Evolutionary conservation across 2,329 filamentous ascomycete species (phyloP).

Genomic region (Aspergillus tubingensis): DNA sequence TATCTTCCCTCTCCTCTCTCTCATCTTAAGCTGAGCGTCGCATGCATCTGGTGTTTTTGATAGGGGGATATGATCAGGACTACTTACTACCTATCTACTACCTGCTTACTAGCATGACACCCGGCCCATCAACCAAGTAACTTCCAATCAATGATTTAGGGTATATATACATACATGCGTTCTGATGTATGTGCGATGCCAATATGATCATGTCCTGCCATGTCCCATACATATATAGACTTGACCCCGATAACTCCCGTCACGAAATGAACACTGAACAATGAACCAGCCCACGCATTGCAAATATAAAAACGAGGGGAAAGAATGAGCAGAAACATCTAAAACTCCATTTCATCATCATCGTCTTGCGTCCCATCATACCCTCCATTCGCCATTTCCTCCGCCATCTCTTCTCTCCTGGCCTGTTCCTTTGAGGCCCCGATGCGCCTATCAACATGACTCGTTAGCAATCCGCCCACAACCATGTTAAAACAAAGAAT

Average conservation of each 20-base stretch:
- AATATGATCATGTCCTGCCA: neutral
- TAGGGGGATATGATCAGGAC: conserved; percentile 23
- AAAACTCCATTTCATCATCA: conserved; percentile 60
- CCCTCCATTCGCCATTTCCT: conserved; percentile 58
- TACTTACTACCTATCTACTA: conserved; percentile 16
- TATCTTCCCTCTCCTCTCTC: conserved; percentile 8
- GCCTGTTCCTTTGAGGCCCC: conserved; percentile 77
- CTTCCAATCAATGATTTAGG: conserved; percentile 23
- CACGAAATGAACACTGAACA: conserved; percentile 15
- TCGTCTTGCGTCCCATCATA: conserved; percentile 53
- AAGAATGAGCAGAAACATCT: conserved; percentile 10
- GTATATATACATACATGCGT: conserved; percentile 39
- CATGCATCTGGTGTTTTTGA: conserved; percentile 36
- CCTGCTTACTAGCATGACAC: conserved; percentile 4
- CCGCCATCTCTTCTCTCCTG: conserved; percentile 73
- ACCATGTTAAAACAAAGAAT: neutral
- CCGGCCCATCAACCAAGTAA: neutral
- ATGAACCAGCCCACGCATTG: neutral
- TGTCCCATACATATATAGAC: no score
- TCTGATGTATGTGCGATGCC: neutral
- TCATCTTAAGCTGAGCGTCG: conserved; percentile 24
- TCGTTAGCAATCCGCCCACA: conserved; percentile 2
- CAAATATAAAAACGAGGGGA: no score
- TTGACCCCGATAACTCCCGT: conserved; percentile 25
- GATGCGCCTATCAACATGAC: conserved; percentile 60